Conservation (phyloP, 306 rosid species). For the Trifolium dubium region DNA sequence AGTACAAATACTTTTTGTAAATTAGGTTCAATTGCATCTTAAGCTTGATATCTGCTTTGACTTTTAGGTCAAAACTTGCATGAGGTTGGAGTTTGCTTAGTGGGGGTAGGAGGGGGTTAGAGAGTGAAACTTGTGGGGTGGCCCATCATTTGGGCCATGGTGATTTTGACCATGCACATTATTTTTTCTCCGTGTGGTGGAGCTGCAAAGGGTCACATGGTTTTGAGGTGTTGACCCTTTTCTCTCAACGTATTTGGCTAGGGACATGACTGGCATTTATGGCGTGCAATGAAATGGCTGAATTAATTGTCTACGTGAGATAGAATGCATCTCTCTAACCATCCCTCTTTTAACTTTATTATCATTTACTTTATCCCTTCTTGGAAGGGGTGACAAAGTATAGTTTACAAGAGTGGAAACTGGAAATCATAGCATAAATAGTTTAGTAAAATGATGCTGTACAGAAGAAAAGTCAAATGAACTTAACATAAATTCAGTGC, state of each 20-base stretch:
- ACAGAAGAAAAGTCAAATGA: slow-evolving; percentile 1
- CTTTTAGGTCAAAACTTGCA: slow-evolving; percentile 22
- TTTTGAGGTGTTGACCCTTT: slow-evolving; percentile 23
- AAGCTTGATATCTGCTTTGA: background rate
- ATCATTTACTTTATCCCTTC: background rate
- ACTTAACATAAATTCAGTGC: slow-evolving; percentile 10
- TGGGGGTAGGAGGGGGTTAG: slow-evolving; percentile 7
- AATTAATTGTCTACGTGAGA: slow-evolving; percentile 5
- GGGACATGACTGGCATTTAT: slow-evolving; percentile 6
- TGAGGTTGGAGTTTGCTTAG: slow-evolving; percentile 1
- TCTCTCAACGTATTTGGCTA: slow-evolving; percentile 15
- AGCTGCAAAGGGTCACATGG: background rate
- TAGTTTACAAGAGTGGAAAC: background rate
- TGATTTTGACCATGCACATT: slow-evolving; percentile 13
- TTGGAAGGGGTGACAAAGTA: slow-evolving; percentile 8
- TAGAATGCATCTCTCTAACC: background rate
- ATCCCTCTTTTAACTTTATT: background rate
- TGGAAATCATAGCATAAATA: background rate
- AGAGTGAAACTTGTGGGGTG: background rate
- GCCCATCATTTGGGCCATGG: slow-evolving; percentile 22
- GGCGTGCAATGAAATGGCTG: slow-evolving; percentile 23
- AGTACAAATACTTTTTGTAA: slow-evolving; percentile 1
- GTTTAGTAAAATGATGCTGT: slow-evolving; percentile 2
- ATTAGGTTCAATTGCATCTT: background rate
- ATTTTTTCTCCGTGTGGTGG: slow-evolving; percentile 13